Evolutionary conservation across 805 yeast genomes (phyloP).

Genomic region (Candida manassasensis): DNA sequence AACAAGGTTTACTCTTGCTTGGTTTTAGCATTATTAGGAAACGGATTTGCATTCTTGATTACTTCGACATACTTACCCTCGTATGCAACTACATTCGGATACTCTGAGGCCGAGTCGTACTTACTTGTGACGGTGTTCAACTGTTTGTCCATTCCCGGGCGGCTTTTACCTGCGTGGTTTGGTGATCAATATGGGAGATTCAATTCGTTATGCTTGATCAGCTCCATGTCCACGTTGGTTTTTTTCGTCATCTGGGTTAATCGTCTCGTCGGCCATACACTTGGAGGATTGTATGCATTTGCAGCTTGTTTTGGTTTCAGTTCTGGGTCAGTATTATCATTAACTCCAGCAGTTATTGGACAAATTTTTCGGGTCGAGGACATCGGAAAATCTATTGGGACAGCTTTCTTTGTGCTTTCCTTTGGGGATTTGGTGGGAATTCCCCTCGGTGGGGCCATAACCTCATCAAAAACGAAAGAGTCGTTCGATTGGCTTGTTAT

Average conservation of each 20-base stretch:
- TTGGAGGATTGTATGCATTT: conserved; percentile 19
- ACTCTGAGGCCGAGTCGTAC: conserved; percentile 14
- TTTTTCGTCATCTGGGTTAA: conserved; percentile 23
- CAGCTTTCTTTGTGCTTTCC: conserved; percentile 22
- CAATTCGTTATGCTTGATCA: conserved; percentile 17
- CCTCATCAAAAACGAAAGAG: conserved; percentile 8
- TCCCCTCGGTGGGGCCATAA: conserved; percentile 26
- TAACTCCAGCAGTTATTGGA: conserved; percentile 24
- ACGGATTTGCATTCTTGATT: conserved; percentile 26
- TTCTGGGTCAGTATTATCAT: conserved; percentile 23
- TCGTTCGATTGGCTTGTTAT: conserved; percentile 20
- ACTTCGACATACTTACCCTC: conserved; percentile 21
- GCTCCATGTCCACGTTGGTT: conserved; percentile 14
- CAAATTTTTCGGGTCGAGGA: conserved; percentile 22
- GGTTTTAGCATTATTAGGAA: conserved; percentile 22
- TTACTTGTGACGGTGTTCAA: conserved; percentile 20
- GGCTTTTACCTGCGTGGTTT: conserved; percentile 20
- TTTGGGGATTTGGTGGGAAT: conserved; percentile 26
- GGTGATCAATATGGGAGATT: conserved; percentile 25
- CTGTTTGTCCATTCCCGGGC: conserved; percentile 22
- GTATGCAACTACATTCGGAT: conserved; percentile 22
- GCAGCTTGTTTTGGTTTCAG: conserved; percentile 24
- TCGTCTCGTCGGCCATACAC: conserved; percentile 19
- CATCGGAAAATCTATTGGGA: conserved; percentile 23
- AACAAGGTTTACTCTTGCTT: conserved; percentile 17